Percentiles rank a stretch among this genome's conserved stretches.
Evolutionary conservation across 805 yeast species (phyloP).

Genomic region (Nakazawaea molendinolei): DNA sequence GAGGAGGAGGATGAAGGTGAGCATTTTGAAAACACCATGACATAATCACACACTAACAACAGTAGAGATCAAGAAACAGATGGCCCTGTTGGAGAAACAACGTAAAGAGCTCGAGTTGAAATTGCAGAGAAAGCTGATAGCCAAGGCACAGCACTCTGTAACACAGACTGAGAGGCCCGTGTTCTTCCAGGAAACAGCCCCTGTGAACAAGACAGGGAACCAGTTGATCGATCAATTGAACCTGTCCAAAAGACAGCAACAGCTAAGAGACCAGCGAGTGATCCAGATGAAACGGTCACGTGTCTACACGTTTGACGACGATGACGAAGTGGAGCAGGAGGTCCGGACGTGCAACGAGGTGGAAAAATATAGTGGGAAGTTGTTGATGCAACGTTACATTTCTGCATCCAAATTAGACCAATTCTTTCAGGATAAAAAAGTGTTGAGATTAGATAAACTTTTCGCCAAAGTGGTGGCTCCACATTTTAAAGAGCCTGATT

Average conservation of each 20-base stretch:
- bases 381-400: conserved; percentile 41
- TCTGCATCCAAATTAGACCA: conserved; percentile 25
- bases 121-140: conserved; percentile 1
- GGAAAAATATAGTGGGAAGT: conserved; percentile 40
- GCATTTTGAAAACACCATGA: background rate
- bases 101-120: background rate
- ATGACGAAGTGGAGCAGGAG: background rate
- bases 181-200: background rate
- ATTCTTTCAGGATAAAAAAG: conserved; percentile 41
- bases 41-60: background rate
- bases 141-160: conserved; percentile 1
- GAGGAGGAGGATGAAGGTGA: conserved; percentile 10
- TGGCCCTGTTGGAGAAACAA: background rate
- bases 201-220: background rate
- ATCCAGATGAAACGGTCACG: conserved; percentile 5
- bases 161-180: background rate
- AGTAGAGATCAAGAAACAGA: background rate
- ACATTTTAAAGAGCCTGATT: conserved; percentile 57
- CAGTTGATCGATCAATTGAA: conserved; percentile 1
- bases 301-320: conserved; percentile 8
- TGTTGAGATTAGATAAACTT: conserved; percentile 51
- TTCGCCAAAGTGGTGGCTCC: conserved; percentile 67
- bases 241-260: conserved; percentile 2
- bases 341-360: conserved; percentile 24
- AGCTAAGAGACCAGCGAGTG: background rate